These are phyloP conservation scores for Didymella glomerata DNA, from an alignment of 2,329 filamentous ascomycete genomes.

Conservation along the genomic window DNA sequence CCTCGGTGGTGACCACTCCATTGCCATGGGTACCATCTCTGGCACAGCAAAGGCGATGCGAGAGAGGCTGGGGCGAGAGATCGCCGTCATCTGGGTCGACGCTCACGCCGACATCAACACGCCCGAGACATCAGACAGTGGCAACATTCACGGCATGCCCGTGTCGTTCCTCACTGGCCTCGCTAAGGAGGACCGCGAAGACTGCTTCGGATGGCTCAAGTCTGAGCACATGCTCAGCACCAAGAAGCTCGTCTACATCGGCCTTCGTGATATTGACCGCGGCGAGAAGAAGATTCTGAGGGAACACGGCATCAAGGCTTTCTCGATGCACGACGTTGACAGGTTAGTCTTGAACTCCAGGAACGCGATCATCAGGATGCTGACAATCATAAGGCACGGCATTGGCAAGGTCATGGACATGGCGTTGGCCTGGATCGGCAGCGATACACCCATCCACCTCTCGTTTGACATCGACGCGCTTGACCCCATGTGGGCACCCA, in stretches of 20 bases:
- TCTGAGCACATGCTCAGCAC: constrained; percentile 74
- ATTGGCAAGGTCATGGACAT: constrained; percentile 97
- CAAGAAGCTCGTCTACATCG: constrained; percentile 96
- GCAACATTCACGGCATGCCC: constrained; percentile 98
- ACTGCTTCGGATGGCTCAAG: constrained; percentile 89
- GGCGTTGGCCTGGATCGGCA: constrained; percentile 95
- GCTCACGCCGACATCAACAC: constrained; percentile 98
- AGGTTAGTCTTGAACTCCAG: constrained; percentile 61
- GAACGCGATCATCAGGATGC: too few relatives aligned
- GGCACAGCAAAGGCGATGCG: constrained; percentile 86
- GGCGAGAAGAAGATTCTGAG: constrained; percentile 91
- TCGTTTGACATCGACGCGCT: constrained; percentile 97
- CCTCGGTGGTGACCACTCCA: constrained; percentile 93
- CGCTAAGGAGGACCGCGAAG: constrained; percentile 75
- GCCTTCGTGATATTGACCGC: constrained; percentile 88
- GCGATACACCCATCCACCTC: constrained; percentile 93
- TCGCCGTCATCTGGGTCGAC: constrained; percentile 98
- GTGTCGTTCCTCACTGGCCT: constrained; percentile 90
- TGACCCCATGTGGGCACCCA: constrained; percentile 95
- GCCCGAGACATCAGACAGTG: constrained; percentile 85
- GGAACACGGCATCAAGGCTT: constrained; percentile 91
- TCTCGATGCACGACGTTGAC: constrained; percentile 98
- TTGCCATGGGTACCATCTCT: constrained; percentile 91
- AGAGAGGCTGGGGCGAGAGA: constrained; percentile 81
- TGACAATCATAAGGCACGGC: constrained; percentile 69